These are phyloP conservation scores for Coemansia sp. DNA, from an alignment of 192 early-diverging fungal species.

Conservation along the genomic window DNA sequence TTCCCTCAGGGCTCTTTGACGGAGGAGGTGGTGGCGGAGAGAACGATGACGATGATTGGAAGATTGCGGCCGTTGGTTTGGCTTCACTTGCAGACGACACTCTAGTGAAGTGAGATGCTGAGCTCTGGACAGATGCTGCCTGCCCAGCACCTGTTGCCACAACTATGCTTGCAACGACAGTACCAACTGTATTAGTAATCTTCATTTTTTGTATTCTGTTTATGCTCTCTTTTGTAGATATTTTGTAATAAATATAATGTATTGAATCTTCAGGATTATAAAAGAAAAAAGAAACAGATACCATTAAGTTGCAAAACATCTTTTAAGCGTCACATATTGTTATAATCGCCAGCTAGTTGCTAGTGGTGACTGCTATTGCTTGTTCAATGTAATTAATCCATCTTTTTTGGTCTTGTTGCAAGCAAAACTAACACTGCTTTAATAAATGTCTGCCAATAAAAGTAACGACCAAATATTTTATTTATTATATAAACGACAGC, in stretches of 20 bases:
- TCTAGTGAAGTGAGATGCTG: not conserved
- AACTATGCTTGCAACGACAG: not conserved
- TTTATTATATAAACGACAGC: not conserved
- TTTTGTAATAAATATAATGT: not conserved
- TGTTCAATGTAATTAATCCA: not conserved
- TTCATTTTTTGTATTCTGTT: not conserved
- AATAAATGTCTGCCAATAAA: not conserved
- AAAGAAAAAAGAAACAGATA: not conserved
- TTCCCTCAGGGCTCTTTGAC: slow-evolving; percentile 11
- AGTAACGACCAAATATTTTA: not conserved
- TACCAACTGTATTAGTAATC: not conserved
- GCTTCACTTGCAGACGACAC: not conserved
- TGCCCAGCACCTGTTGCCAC: not conserved
- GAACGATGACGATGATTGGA: not conserved
- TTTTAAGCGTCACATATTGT: not conserved
- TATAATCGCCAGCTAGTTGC: not conserved
- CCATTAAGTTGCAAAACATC: not conserved
- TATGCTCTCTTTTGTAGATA: not conserved
- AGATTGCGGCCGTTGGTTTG: not conserved
- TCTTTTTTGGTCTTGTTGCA: not conserved
- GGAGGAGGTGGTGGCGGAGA: slow-evolving; percentile 10
- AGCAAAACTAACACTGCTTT: not conserved
- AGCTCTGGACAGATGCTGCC: not conserved
- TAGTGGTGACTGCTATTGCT: not conserved
- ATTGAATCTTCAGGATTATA: not conserved